phyloP scores from a whole-genome alignment of 148 eudicot species.

The Nepenthes mirabilis region DNA sequence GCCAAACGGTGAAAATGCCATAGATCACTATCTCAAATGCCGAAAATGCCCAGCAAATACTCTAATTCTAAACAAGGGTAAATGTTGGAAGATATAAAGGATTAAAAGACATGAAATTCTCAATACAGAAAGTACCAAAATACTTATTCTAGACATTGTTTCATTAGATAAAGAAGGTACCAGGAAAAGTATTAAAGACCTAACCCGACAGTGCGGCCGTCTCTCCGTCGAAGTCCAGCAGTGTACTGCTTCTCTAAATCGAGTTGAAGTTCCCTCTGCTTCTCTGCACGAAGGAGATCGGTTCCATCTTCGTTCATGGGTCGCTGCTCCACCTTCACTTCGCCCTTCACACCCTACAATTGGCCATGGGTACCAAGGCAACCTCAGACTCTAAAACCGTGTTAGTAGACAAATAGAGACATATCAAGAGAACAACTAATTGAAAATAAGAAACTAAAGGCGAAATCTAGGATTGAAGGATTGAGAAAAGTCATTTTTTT shows the following conservation, averaged over 20 bases:
- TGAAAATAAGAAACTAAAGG: not conserved
- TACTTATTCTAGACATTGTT: too few relatives aligned
- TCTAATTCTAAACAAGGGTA: too few relatives aligned
- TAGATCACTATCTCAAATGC: too few relatives aligned
- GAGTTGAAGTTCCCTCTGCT: conserved; percentile 66
- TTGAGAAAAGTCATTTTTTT: too few relatives aligned
- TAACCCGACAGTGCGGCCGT: conserved; percentile 92
- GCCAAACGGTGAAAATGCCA: too few relatives aligned
- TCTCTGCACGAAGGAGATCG: conserved; percentile 27
- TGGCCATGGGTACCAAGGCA: conserved; percentile 92
- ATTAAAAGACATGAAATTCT: too few relatives aligned
- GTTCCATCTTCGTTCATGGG: conserved; percentile 32
- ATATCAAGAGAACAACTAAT: not conserved
- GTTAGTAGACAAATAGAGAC: conserved; percentile 48
- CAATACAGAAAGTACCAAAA: too few relatives aligned
- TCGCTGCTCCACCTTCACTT: conserved; percentile 31
- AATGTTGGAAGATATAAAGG: too few relatives aligned
- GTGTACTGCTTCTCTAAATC: conserved; percentile 93
- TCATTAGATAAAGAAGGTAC: not conserved
- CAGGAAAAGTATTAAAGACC: conserved; percentile 33
- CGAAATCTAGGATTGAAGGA: too few relatives aligned
- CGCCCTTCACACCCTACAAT: conserved; percentile 99
- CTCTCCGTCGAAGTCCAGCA: conserved; percentile 89
- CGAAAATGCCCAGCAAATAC: too few relatives aligned
- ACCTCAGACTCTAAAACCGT: conserved; percentile 99